Evolutionary conservation across 2,329 filamentous ascomycete species (phyloP), one percentile per base, ranked within the genome.

Genomic region (Xylaria sp.): DNA sequence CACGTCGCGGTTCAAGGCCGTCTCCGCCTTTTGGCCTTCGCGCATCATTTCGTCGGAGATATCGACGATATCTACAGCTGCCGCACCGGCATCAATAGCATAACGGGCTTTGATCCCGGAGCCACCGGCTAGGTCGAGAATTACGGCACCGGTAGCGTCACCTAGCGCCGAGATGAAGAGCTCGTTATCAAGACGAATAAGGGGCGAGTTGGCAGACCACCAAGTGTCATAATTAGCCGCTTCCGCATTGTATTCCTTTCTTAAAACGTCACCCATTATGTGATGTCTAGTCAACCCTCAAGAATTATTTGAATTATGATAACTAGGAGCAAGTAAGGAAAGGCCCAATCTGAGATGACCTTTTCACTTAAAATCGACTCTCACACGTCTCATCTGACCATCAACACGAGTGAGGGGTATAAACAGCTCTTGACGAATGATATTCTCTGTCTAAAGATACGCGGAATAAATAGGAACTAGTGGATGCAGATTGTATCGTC

Each of bases 81-180:
- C 47, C 9, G 75, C 76, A 1, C 75, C 76, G 10, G 65, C 65
- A 6, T 70, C 66, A 33, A 77, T 38, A 25, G 73, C 76, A 20
- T 70, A 53, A 2, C 74, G 74, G 2, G 75, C 75, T 13, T 72
- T 69, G 1, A 76, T 39, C 0, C 77, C 75, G 15, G 72, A 75
- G 49, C 77, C 77, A 10, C 77, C 75, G 17, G 73, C 77, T 5
- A 78, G 70, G 58, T 78, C 77, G 38, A 78, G 72, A 17, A 78
- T 60, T 0, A 45, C 67, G 31, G 68, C 65, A 0, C 73, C 74
- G 1, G 71, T 61, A 27, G 71, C 73, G 42, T 73, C 66, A 17
- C 73, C 73, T 2, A 78, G 70, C 2, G 73, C 75, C 61, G 51
- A 72, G 49, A 71, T 68, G 44, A 76, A 71, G 33, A 78, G 74